Evolutionary conservation across 805 yeast species (phyloP), one percentile per base, ranked within the genome.

Genomic region (Suhomyces tanzawaensis): DNA sequence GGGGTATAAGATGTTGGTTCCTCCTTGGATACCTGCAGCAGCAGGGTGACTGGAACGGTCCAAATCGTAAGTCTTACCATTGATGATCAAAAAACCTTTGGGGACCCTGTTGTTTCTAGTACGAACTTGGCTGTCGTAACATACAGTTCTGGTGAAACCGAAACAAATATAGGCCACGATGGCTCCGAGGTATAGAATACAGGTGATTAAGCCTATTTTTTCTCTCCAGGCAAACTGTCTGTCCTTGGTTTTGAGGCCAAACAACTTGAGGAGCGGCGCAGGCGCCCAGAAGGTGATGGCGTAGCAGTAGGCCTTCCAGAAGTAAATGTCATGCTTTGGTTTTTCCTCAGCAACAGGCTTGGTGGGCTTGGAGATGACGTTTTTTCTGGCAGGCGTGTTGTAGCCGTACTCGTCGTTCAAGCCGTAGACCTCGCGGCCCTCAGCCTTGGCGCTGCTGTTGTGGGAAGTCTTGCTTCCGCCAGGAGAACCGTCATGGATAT

Each of bases 211-310:
- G 1, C 88, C 98, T 38, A 90, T 84, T 56, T 91, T 91, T 55
- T 93, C 99, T 55, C 99, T 76, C 99, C 99, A 93, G 0, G 98
- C 98, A 70, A 80, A 79, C 57, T 90, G 97, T 42, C 95, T 78
- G 30, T 81, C 90, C 48, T 79, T 78, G 15, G 84, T 79, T 23
- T 76, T 74, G 74, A 91, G 74, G 3, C 98, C 98, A 61, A 79
- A 84, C 30, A 85, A 59, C 30, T 66, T 66, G 51, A 89, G 63
- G 23, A 88, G 45, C 0, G 89, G 82, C 3, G 83, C 76, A 1
- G 97, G 95, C 3, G 95, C 95, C 93, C 96, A 91, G 59, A 88
- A 88, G 0, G 99, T 90, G 24, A 93, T 65, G 7, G 76, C 50
- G 48, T 79, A 78, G 58, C 96, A 89, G 63, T 88, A 93, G 0